Evolutionary conservation across 345 rosid species (phyloP), one percentile per base, ranked within the genome.

Genomic region (Eucalyptus sideroxylon): DNA sequence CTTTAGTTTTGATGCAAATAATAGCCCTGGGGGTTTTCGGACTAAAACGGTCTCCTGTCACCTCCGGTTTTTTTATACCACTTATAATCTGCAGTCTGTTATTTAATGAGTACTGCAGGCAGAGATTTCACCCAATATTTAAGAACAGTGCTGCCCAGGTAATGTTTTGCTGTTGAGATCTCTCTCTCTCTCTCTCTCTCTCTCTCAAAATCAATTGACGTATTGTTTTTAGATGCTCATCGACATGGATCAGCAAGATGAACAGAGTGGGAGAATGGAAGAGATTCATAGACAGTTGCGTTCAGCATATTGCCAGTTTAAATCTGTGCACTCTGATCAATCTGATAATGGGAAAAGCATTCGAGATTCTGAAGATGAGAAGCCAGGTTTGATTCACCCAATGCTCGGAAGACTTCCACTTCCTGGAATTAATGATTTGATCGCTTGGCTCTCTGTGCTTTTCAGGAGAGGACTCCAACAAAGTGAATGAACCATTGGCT

Each of bases 11-110:
- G 93, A 94, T 95, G 3, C 99, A 98, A 92, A 86, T 96, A 50
- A 98, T 95, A 88, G 98, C 98, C 49, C 92, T 98, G 59, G 98
- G 97, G 31, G 95, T 98, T 88, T 98, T 98, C 87, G 98, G 98
- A 81, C 87, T 96, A 69, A 98, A 97, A 90, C 83, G 69, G 51
- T 96, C 98, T 82, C 93, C 98, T 37, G 91, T 96, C 50, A 97
- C 97, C 62, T 93, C 97, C 2, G 95, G 96, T 83, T 96, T 96
- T 93, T 95, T 96, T 86, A 92, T 97, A 86, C 99, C 98, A 10
- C 90, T 96, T 86, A 90, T 98, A 86, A 69, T 96, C 89, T 89
- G 94, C 92, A 95, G 98, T 65, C 94, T 97, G 87, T 93, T 98
- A 27, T 98, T 97, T 91, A 96, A 94, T 47, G 96, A 93, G 93